A percentile compares a stretch with the other conserved stretches of the same genome.
These are phyloP conservation scores for Annona squamosa DNA, from an alignment of 164 flowering plant genomes.

Conservation along the genomic window DNA sequence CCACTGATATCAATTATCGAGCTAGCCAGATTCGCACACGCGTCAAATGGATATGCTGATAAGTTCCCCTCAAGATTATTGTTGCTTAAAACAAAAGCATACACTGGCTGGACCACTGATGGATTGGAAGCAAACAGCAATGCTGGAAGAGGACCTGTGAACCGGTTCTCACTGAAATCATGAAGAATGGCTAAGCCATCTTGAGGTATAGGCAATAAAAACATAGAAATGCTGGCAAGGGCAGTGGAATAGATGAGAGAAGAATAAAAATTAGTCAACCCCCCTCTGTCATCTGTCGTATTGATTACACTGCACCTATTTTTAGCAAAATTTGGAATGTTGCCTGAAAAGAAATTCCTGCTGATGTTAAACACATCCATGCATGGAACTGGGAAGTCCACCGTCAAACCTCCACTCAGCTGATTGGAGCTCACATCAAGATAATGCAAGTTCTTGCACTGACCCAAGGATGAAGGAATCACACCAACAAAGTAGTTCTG, in stretches of 20 bases:
- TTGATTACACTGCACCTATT: constrained; percentile 27
- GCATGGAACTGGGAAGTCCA: constrained; percentile 51
- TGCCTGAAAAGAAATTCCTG: constrained; percentile 50
- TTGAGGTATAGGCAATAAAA: constrained; percentile 23
- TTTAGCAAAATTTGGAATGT: constrained; percentile 43
- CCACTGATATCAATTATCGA: constrained; percentile 48
- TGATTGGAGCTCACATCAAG: constrained; percentile 61
- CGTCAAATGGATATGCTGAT: constrained; percentile 49
- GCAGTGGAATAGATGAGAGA: constrained; percentile 33
- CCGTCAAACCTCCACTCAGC: constrained; percentile 45
- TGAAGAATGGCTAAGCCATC: constrained; percentile 39
- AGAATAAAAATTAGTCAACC: constrained; percentile 34
- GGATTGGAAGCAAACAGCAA: constrained; percentile 47
- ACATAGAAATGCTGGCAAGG: constrained; percentile 12
- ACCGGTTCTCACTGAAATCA: constrained; percentile 59
- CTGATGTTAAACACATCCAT: constrained; percentile 71
- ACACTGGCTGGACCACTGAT: constrained; percentile 37
- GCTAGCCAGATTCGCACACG: constrained; percentile 39
- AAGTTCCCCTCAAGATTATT: constrained; percentile 50
- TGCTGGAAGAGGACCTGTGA: constrained; percentile 41
- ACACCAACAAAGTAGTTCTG: constrained; percentile 54
- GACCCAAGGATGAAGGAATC: constrained; percentile 28
- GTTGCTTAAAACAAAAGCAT: constrained; percentile 53
- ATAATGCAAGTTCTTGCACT: constrained; percentile 49
- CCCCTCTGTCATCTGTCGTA: constrained; percentile 1